Percentiles rank a stretch among this genome's conserved stretches.
Evolutionary conservation across 345 rosid species (phyloP).

Genomic region (Eucalyptus pauciflora): DNA sequence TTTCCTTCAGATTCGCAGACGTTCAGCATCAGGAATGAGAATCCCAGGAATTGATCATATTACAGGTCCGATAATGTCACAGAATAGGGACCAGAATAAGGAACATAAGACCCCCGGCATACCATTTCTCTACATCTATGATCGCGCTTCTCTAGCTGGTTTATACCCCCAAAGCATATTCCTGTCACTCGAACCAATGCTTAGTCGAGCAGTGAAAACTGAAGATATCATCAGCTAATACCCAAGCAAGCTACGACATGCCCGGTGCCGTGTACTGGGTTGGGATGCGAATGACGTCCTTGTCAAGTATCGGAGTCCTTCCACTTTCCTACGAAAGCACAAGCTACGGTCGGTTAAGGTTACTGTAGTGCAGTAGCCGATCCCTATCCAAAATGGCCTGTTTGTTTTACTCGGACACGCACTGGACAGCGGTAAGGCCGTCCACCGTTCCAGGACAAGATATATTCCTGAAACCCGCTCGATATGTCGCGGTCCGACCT

Average conservation of each 20-base stretch:
- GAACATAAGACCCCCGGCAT: neutral
- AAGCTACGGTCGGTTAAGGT: conserved; percentile 1
- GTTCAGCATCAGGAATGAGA: neutral
- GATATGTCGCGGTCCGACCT: neutral
- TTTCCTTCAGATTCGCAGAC: neutral
- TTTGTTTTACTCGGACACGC: conserved; percentile 21
- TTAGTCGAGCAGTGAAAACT: neutral
- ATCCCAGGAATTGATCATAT: neutral
- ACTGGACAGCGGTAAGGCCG: neutral
- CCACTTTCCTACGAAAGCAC: neutral
- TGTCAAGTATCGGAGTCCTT: neutral
- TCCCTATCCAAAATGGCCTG: neutral
- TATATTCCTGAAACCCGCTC: neutral
- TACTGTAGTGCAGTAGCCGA: neutral
- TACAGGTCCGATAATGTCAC: neutral
- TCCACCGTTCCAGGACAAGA: conserved; percentile 13
- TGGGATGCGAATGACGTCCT: neutral
- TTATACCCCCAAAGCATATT: neutral
- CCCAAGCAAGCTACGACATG: neutral
- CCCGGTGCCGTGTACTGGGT: neutral
- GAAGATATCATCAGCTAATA: neutral
- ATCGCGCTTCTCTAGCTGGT: neutral
- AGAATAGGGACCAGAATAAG: neutral
- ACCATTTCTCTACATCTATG: neutral
- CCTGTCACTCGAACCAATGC: neutral